Evolutionary conservation across 192 early-diverging fungal species (phyloP).

Genomic region (Coemansia sp.): DNA sequence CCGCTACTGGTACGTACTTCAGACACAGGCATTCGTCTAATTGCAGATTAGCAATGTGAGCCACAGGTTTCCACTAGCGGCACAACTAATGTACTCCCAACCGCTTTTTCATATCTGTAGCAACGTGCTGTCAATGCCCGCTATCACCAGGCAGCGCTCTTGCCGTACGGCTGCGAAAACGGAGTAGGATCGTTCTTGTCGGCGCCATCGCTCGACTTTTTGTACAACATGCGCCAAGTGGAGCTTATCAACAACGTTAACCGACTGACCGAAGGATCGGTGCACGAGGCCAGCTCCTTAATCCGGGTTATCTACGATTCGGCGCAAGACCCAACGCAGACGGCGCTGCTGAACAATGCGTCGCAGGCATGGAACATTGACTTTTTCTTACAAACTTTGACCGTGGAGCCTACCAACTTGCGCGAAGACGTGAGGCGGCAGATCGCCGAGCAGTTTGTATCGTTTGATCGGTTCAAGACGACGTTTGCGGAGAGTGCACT

Average conservation of each 20-base stretch:
- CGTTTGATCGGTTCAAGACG: constrained; percentile 48
- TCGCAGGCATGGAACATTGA: constrained; percentile 60
- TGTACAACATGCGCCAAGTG: constrained; percentile 49
- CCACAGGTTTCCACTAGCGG: not conserved
- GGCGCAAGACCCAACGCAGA: constrained; percentile 34
- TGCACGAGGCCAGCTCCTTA: constrained; percentile 39
- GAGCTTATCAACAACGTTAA: constrained; percentile 55
- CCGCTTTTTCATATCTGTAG: constrained; percentile 15
- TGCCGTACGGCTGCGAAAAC: constrained; percentile 35
- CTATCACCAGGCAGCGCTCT: constrained; percentile 36
- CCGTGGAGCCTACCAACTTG: constrained; percentile 20
- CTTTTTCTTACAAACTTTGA: constrained; percentile 54
- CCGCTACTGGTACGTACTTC: constrained; percentile 42
- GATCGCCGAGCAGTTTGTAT: constrained; percentile 38
- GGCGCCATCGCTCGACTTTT: constrained; percentile 39
- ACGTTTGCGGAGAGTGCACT: constrained; percentile 39
- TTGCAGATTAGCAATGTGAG: not conserved
- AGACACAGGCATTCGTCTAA: not conserved
- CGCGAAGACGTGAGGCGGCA: constrained; percentile 26
- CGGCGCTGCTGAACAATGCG: constrained; percentile 45
- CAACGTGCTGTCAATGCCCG: constrained; percentile 20
- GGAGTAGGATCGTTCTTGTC: constrained; percentile 51
- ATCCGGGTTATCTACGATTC: constrained; percentile 36
- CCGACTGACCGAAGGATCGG: constrained; percentile 45
- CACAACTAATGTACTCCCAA: not conserved